Evolutionary conservation across 2,329 filamentous ascomycete species (phyloP).

Genomic region (Colletotrichum sp.): DNA sequence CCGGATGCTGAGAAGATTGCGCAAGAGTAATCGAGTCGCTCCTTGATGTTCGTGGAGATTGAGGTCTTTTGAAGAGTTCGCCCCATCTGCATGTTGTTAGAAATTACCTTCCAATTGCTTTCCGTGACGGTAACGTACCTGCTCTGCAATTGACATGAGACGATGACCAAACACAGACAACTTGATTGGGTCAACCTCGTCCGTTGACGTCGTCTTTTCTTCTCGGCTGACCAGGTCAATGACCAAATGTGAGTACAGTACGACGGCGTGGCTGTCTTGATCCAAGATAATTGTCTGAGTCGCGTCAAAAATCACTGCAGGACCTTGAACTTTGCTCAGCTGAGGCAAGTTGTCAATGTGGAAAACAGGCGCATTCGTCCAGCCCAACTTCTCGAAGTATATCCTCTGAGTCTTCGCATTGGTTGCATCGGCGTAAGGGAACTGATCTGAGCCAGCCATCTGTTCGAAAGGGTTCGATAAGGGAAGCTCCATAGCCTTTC

Average conservation of each 20-base stretch:
- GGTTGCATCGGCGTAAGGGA: conserved; percentile 56
- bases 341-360: background rate
- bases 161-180: conserved; percentile 77
- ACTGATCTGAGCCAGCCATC: background rate
- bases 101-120: background rate
- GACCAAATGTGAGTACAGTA: conserved; percentile 39
- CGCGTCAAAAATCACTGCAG: conserved; percentile 74
- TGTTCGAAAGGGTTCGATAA: conserved; percentile 5
- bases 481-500: background rate
- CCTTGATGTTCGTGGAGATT: conserved; percentile 79
- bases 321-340: conserved; percentile 45
- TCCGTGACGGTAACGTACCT: background rate
- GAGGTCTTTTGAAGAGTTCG: conserved; percentile 77
- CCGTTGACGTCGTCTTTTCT: conserved; percentile 59
- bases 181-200: conserved; percentile 72
- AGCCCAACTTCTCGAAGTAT: conserved; percentile 15
- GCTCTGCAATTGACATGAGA: conserved; percentile 83
- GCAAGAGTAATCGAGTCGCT: conserved; percentile 79
- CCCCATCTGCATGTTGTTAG: conserved; percentile 63
- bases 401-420: conserved; percentile 62
- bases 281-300: conserved; percentile 73
- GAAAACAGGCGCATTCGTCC: background rate
- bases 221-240: conserved; percentile 31
- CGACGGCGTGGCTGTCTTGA: conserved; percentile 51
- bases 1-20: conserved; percentile 77